Percentiles rank a stretch among this genome's conserved stretches.
Conservation (phyloP, 306 rosid genomes). For the Dalbergia oliveri region DNA sequence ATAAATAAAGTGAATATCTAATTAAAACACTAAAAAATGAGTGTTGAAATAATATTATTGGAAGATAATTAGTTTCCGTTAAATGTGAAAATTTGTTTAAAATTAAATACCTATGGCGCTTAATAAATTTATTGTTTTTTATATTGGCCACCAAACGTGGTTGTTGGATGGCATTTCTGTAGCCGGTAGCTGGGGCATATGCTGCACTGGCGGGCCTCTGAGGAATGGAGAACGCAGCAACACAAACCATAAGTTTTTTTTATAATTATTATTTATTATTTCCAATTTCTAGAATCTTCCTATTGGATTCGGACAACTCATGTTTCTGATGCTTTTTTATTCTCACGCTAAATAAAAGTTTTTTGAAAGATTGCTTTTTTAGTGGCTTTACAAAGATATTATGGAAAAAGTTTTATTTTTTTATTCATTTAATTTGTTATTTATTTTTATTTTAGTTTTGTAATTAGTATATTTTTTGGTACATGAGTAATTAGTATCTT, state of each 20-base stretch:
- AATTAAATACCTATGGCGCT: no score
- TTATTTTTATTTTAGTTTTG: no score
- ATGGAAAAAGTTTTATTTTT: no score
- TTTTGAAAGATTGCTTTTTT: no score
- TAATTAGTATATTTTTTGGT: no score
- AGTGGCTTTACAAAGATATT: no score
- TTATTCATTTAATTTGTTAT: background rate
- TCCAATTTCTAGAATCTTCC: constrained; percentile 17
- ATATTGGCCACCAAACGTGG: background rate
- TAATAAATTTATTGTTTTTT: background rate
- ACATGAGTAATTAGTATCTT: no score
- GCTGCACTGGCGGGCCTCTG: constrained; percentile 6
- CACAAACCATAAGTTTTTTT: background rate
- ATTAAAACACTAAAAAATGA: no score
- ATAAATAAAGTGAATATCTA: no score
- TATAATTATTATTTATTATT: constrained; percentile 9
- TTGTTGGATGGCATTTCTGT: background rate
- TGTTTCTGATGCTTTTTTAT: background rate
- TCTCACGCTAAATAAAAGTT: background rate
- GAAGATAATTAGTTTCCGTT: no score
- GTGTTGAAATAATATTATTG: no score
- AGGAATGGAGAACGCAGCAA: background rate
- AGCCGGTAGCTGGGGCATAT: background rate
- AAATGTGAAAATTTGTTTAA: no score
- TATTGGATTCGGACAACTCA: constrained; percentile 38